Evolutionary conservation across 495 filamentous ascomycete species (phyloP), one percentile per base, ranked within the genome.

Genomic region (Aspergillus baeticus): DNA sequence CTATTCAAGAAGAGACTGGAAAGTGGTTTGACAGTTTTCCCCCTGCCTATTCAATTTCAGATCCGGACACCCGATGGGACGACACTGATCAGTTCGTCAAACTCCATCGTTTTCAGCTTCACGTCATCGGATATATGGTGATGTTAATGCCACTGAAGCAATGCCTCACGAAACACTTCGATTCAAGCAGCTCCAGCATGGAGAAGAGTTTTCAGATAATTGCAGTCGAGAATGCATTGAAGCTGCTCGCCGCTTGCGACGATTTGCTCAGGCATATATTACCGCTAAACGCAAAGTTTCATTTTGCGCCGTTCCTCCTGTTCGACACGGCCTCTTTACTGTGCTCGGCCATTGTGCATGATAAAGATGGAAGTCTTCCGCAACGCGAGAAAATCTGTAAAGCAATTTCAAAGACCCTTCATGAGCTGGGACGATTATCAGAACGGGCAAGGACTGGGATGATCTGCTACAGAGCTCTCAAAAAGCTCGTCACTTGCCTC

Each of bases 311-410:
- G n/a, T 82, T 82, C 47, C 67, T 75, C 41, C 69, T 81, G 13
- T 82, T 83, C 45, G 77, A 82, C 49, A 76, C 77, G 1, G 69
- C 75, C 1, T 76, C 78, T 6, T 69, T 76, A 55, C 55, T 82
- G 33, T 80, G 76, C 58, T 79, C 78, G 3, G 77, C 74, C 0
- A 63, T 82, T n/a, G 67, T 80, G 13, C 77, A 81, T 46, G 79
- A 82, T 57, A 64, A 64, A 38, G 63, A 68, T 22, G 46, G 64
- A 31, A 72, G 48, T 34, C 69, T 81, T 22, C 74, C 77, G 21
- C 69, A 69, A 21, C 69, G 75, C 18, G 70, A 78, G 3, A 61
- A 69, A 3, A 60, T 77, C 3, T 60, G 80, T 26, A 62, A 70
- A 48, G 67, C 68, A 8, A 69, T 81, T 47, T 58, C 63, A 5